These are phyloP conservation scores for Blastobotrys serpentis DNA, from an alignment of 1,139 yeast genomes.

Conservation along the genomic window DNA sequence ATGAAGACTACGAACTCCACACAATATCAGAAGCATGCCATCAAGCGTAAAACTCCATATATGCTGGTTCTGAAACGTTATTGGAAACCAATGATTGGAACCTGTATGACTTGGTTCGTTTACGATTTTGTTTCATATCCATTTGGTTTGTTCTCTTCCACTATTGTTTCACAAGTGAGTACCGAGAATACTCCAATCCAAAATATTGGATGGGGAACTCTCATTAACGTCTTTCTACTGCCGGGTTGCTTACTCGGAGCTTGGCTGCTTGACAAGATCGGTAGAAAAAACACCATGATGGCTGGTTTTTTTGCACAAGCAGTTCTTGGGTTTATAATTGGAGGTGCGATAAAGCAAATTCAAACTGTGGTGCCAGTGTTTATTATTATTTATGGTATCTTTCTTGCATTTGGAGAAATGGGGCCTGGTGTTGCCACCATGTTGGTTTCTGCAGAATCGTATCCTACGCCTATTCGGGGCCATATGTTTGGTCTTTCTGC, in stretches of 20 bases:
- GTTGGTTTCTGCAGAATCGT: constrained; percentile 75
- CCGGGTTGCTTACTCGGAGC: constrained; percentile 90
- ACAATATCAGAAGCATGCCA: constrained; percentile 63
- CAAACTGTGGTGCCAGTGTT: constrained; percentile 67
- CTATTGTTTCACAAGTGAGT: constrained; percentile 58
- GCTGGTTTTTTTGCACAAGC: constrained; percentile 71
- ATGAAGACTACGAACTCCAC: constrained; percentile 68
- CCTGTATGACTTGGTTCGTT: constrained; percentile 79
- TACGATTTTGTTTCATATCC: constrained; percentile 86
- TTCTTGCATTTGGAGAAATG: constrained; percentile 80
- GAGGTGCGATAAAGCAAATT: constrained; percentile 59
- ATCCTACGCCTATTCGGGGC: constrained; percentile 87
- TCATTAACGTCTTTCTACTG: constrained; percentile 76
- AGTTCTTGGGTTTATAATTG: constrained; percentile 78
- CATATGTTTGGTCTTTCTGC: constrained; percentile 87
- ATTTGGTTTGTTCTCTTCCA: constrained; percentile 75
- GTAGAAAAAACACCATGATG: constrained; percentile 75
- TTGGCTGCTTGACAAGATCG: constrained; percentile 68
- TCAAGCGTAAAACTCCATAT: constrained; percentile 66
- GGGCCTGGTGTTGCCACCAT: constrained; percentile 94
- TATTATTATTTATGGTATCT: constrained; percentile 80
- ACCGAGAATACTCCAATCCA: constrained; percentile 62
- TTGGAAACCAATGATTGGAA: constrained; percentile 72
- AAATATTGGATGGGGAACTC: constrained; percentile 87
- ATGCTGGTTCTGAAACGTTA: constrained; percentile 68